Percentiles rank a stretch among this genome's conserved stretches.
Evolutionary conservation across 306 rosid genomes (phyloP).

Genomic region (Sicyos baderoa): DNA sequence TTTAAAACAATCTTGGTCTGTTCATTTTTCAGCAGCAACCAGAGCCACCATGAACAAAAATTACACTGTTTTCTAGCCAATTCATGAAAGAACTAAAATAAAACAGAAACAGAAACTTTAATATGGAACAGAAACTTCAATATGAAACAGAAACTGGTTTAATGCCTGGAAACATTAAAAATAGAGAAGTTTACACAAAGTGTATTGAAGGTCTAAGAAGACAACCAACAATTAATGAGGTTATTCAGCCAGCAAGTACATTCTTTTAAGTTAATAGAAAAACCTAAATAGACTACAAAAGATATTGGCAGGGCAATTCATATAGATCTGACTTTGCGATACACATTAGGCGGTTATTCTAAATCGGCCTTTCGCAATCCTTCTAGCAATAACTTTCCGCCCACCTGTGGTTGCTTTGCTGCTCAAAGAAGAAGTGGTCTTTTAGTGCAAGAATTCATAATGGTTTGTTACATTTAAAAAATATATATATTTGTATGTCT

Average conservation of each 20-base stretch:
- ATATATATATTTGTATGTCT: too few relatives aligned
- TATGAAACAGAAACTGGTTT: background rate
- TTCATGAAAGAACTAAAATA: background rate
- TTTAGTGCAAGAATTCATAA: constrained; percentile 2
- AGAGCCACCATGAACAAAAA: constrained; percentile 7
- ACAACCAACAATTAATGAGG: background rate
- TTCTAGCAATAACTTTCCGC: constrained; percentile 74
- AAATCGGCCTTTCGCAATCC: constrained; percentile 78
- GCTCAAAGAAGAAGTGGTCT: constrained; percentile 29
- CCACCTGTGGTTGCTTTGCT: constrained; percentile 97
- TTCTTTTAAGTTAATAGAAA: background rate
- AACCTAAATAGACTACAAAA: background rate
- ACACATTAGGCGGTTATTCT: constrained; percentile 72
- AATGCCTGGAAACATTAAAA: background rate
- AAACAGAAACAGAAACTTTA: background rate
- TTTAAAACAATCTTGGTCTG: too few relatives aligned
- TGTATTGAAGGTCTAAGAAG: background rate
- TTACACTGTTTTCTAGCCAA: background rate
- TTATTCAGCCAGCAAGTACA: background rate
- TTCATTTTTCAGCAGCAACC: background rate
- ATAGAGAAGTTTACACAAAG: background rate
- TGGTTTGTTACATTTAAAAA: background rate
- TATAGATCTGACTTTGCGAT: constrained; percentile 16
- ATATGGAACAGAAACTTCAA: constrained; percentile 11
- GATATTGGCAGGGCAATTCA: background rate